Conservation (phyloP, 352 stramenopile genomes). For the Halophytophthora polymorphica region DNA sequence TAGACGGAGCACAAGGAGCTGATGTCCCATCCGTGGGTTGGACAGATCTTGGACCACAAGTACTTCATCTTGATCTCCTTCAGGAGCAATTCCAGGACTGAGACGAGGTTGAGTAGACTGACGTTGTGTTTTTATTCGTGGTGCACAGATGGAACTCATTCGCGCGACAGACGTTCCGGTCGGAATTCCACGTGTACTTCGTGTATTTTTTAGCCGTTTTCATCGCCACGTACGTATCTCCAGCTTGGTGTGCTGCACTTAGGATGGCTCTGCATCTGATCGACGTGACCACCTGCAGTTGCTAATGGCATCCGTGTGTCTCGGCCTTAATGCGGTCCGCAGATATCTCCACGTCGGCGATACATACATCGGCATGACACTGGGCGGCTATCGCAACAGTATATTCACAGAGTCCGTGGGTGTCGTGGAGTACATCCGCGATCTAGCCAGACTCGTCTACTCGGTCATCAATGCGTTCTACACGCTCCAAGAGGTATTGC, state of each 20-base stretch:
- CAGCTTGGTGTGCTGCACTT: neutral
- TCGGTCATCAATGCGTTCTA: constrained; percentile 68
- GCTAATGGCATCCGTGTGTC: constrained; percentile 3
- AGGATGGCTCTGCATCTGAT: neutral
- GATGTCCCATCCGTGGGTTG: constrained; percentile 74
- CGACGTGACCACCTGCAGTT: neutral
- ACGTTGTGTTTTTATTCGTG: neutral
- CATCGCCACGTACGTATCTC: constrained; percentile 51
- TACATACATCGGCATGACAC: constrained; percentile 62
- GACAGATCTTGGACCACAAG: constrained; percentile 78
- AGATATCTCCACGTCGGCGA: constrained; percentile 78
- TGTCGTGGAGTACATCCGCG: constrained; percentile 56
- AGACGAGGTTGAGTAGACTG: neutral
- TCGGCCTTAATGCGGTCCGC: neutral
- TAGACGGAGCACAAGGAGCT: constrained; percentile 80
- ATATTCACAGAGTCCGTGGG: constrained; percentile 41
- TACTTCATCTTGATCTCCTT: constrained; percentile 14
- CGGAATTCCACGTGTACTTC: constrained; percentile 75
- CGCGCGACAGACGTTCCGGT: constrained; percentile 59
- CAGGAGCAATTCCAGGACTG: neutral
- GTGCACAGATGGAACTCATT: constrained; percentile 69
- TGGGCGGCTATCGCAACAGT: constrained; percentile 63
- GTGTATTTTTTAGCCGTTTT: constrained; percentile 76
- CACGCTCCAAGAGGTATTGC: constrained; percentile 56
- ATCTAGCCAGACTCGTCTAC: constrained; percentile 51